Evolutionary conservation across 225 moss, liverwort and hornwort species (phyloP).

Genomic region (Sphagnum tenellum): DNA sequence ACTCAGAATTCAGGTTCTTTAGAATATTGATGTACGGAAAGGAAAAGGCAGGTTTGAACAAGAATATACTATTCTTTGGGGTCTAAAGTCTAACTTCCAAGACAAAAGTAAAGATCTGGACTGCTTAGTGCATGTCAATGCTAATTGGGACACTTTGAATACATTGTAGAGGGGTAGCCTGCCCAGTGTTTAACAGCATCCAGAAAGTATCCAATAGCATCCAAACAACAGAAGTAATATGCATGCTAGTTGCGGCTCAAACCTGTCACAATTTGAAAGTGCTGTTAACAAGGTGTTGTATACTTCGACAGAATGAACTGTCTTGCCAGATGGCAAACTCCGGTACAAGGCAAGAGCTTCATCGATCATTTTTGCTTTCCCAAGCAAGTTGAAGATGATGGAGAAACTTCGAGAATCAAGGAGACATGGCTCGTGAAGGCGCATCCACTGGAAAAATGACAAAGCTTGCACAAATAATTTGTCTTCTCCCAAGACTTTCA

Average conservation of each 20-base stretch:
- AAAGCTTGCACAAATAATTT: slow-evolving; percentile 44
- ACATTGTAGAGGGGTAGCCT: too few species aligned
- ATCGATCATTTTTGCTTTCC: slow-evolving; percentile 62
- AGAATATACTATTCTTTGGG: background rate
- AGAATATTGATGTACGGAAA: too few species aligned
- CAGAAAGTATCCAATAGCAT: background rate
- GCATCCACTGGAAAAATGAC: slow-evolving; percentile 96
- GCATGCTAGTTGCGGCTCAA: slow-evolving; percentile 1
- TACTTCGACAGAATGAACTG: slow-evolving; percentile 66
- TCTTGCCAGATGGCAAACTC: slow-evolving; percentile 46
- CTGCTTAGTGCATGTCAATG: background rate
- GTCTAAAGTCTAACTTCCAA: background rate
- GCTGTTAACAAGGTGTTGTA: slow-evolving; percentile 79
- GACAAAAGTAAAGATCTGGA: background rate
- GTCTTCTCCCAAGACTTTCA: slow-evolving; percentile 55
- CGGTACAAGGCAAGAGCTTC: slow-evolving; percentile 48
- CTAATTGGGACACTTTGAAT: too few species aligned
- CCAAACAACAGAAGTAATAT: slow-evolving; percentile 3
- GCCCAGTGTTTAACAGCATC: too few species aligned
- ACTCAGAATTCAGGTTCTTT: too few species aligned
- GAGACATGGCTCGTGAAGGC: slow-evolving; percentile 58
- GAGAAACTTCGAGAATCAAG: slow-evolving; percentile 77
- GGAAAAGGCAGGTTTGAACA: too few species aligned
- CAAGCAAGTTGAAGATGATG: slow-evolving; percentile 50
- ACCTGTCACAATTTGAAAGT: slow-evolving; percentile 67